Evolutionary conservation across 257 asterid species (phyloP).

Genomic region (Lavandula angustifolia): DNA sequence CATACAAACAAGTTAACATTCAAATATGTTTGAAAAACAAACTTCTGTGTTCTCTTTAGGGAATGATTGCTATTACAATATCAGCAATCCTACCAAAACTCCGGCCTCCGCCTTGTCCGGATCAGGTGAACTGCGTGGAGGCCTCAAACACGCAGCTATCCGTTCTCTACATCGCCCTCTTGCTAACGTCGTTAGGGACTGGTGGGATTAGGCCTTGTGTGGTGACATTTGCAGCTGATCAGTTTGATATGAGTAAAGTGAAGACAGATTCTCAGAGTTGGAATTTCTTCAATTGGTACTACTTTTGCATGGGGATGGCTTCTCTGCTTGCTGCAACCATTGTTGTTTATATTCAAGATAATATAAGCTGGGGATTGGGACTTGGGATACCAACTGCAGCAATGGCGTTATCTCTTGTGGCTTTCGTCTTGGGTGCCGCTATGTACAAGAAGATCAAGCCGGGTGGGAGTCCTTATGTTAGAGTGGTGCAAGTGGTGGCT

Average conservation of each 20-base stretch:
- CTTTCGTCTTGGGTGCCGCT: slow-evolving; percentile 56
- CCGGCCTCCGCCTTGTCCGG: slow-evolving; percentile 77
- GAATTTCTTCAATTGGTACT: slow-evolving; percentile 84
- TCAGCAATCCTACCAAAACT: slow-evolving; percentile 68
- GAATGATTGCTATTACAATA: slow-evolving; percentile 60
- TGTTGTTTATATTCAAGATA: slow-evolving; percentile 80
- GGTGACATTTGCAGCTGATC: slow-evolving; percentile 85
- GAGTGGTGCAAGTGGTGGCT: slow-evolving; percentile 62
- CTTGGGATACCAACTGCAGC: slow-evolving; percentile 80
- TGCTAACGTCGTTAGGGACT: slow-evolving; percentile 63
- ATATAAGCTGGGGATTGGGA: slow-evolving; percentile 82
- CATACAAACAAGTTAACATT: background rate
- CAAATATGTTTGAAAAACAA: background rate
- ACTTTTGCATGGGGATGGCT: slow-evolving; percentile 72
- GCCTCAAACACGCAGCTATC: slow-evolving; percentile 65
- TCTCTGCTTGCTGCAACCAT: slow-evolving; percentile 66
- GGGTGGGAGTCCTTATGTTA: slow-evolving; percentile 73
- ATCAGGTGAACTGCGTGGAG: slow-evolving; percentile 64
- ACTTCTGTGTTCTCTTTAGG: slow-evolving; percentile 41
- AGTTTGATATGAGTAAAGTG: slow-evolving; percentile 60
- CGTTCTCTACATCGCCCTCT: slow-evolving; percentile 60
- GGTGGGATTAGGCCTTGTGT: slow-evolving; percentile 86
- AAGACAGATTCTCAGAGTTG: slow-evolving; percentile 51
- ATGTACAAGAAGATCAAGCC: slow-evolving; percentile 65
- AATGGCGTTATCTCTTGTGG: slow-evolving; percentile 53